phyloP scores from a whole-genome alignment of 345 rosid species.

The Durio zibethinus region DNA sequence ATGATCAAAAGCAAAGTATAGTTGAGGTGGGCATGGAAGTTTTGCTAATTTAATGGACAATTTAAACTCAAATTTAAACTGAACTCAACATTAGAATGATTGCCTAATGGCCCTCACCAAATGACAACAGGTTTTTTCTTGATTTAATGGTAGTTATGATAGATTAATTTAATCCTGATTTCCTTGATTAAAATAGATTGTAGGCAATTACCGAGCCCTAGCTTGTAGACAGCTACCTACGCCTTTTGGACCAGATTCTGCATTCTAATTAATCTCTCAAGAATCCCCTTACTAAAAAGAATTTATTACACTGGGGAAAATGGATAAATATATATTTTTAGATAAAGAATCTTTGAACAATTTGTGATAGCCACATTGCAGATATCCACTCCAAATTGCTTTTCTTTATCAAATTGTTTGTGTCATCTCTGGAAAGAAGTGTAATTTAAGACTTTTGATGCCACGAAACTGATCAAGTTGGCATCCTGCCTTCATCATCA shows the following conservation, averaged over 20 bases:
- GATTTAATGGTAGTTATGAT: background rate
- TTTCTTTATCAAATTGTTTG: too few species aligned
- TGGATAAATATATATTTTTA: too few species aligned
- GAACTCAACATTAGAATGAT: constrained; percentile 4
- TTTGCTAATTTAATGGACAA: background rate
- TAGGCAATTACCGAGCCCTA: background rate
- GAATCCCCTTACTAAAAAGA: too few species aligned
- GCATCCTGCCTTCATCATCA: too few species aligned
- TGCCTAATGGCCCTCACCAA: background rate
- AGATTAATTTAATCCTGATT: background rate
- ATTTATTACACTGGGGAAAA: too few species aligned
- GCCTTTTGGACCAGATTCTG: constrained; percentile 11
- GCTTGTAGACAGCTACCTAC: constrained; percentile 17
- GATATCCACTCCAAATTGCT: background rate
- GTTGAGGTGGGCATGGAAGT: background rate
- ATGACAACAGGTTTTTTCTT: background rate
- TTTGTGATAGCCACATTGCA: too few species aligned
- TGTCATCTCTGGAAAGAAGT: too few species aligned
- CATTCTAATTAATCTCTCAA: too few species aligned
- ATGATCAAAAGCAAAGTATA: background rate
- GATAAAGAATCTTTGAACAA: background rate
- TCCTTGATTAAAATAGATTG: background rate
- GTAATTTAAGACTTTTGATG: too few species aligned
- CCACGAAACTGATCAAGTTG: too few species aligned
- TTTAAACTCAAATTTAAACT: background rate